Evolutionary conservation across 495 filamentous ascomycete genomes (phyloP), one percentile per base, ranked within the genome.

Genomic region (Aspergillus taichungensis): DNA sequence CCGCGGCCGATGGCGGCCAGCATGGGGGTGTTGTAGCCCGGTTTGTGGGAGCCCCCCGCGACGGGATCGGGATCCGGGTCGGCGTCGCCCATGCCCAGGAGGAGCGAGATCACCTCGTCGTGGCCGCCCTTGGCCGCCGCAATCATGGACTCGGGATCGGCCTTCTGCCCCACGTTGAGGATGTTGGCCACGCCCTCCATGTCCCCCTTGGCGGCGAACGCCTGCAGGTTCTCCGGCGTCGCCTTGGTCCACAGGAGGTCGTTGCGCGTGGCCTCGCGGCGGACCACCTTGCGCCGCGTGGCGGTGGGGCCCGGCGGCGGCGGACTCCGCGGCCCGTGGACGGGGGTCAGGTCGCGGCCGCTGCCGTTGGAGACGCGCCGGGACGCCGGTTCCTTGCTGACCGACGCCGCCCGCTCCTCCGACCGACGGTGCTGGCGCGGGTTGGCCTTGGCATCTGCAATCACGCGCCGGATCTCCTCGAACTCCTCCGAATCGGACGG

Each of bases 81-180:
- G 12, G 82, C 81, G 42, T 74, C 71, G 2, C 88, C 86, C 54
- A 94, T 76, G 6, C 87, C 94, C 45, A 97, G 69, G 40, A 97
- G 71, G 33, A 95, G 72, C 56, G 86, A 85, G 36, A 97, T 74
- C 10, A 94, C 85, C 30, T 88, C 80, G 46, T 85, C 81, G 55
- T 98, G 91, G 2, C 91, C 91, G 36, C 88, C 92, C 55, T 84
- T 83, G n/a, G 91, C 89, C 6, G 92, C 94, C 42, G 85, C 87
- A 40, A 94, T 84, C 54, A 95, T 77, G 35, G 87, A 85, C 37
- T 88, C 88, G 4, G 85, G 79, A 60, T 95, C 88, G 13, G 88
- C 85, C 49, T 83, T 80, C 30, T 81, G 75, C 43, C 75, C 63
- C 34, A 89, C 84, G 57, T 87, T 85, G 34, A 95, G 66, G 42